Evolutionary conservation across 2,329 filamentous ascomycete species (phyloP).

Genomic region (Incumbomyces delicatus): DNA sequence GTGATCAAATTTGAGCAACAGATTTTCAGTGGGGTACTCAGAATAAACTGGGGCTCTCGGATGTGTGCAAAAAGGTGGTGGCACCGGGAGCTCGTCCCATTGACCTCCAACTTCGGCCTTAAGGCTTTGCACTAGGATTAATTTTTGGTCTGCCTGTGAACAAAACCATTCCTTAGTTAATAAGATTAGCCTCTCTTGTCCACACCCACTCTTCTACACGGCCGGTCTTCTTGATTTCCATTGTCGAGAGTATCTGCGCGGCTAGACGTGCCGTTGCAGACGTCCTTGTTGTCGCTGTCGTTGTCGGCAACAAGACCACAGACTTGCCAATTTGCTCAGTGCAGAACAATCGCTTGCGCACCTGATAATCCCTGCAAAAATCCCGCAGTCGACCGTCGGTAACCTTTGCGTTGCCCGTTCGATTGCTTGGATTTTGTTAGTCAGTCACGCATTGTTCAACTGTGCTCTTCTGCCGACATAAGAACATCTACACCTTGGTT

Average conservation of each 20-base stretch:
- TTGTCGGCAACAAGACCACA: not conserved
- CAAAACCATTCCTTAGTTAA: not conserved
- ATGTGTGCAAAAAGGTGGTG: not conserved
- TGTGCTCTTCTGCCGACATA: not conserved
- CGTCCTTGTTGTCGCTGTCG: not conserved
- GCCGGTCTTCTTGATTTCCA: not conserved
- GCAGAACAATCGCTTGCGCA: conserved; percentile 1
- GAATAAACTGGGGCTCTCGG: not conserved
- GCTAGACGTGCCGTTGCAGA: not conserved
- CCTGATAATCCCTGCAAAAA: conserved; percentile 5
- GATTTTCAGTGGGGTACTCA: too few species aligned
- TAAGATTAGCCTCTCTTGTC: not conserved
- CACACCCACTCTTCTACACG: conserved; percentile 4
- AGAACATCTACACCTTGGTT: not conserved
- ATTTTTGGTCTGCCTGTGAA: not conserved
- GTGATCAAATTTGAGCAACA: not conserved
- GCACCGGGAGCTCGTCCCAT: too few species aligned
- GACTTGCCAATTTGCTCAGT: too few species aligned
- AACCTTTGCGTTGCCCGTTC: not conserved
- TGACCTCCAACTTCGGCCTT: too few species aligned
- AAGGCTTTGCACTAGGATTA: not conserved
- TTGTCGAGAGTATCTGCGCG: conserved; percentile 1
- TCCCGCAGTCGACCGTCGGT: conserved; percentile 4
- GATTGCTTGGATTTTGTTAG: not conserved
- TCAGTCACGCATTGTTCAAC: not conserved